phyloP scores from a whole-genome alignment of 2,329 filamentous ascomycete genomes.

The Rugonectria rugulosa region DNA sequence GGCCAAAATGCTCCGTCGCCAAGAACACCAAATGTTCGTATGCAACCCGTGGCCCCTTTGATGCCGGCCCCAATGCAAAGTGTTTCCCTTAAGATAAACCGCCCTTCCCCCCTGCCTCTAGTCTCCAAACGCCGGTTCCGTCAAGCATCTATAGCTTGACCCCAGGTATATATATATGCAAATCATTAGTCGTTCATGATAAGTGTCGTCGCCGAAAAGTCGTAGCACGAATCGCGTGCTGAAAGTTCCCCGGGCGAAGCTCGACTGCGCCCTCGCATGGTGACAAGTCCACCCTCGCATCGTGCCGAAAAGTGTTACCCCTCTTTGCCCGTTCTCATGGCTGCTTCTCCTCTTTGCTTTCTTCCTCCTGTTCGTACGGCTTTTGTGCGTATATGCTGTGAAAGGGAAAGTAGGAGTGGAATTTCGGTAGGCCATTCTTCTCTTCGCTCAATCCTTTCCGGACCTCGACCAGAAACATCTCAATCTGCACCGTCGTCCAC shows the following conservation, averaged over 20 bases:
- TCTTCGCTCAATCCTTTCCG: conserved; percentile 48
- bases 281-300: not conserved
- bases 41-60: not conserved
- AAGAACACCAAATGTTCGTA: not conserved
- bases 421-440: conserved; percentile 43
- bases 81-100: not conserved
- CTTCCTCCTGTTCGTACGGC: conserved; percentile 32
- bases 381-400: conserved; percentile 50
- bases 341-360: not conserved
- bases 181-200: conserved; percentile 9
- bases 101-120: not conserved
- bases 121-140: conserved; percentile 3
- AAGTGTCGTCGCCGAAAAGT: not conserved
- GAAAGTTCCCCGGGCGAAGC: not conserved
- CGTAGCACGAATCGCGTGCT: not conserved
- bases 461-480: conserved; percentile 54
- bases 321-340: not conserved
- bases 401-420: conserved; percentile 51
- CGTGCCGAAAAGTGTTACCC: not conserved
- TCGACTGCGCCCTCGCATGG: not conserved
- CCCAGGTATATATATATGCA: conserved; percentile 3
- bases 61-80: not conserved
- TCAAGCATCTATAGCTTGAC: not conserved
- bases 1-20: not conserved
- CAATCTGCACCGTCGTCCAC: conserved; percentile 52